phyloP scores from a whole-genome alignment of 1,139 yeast genomes.

The Saccharomyces hybrid region DNA sequence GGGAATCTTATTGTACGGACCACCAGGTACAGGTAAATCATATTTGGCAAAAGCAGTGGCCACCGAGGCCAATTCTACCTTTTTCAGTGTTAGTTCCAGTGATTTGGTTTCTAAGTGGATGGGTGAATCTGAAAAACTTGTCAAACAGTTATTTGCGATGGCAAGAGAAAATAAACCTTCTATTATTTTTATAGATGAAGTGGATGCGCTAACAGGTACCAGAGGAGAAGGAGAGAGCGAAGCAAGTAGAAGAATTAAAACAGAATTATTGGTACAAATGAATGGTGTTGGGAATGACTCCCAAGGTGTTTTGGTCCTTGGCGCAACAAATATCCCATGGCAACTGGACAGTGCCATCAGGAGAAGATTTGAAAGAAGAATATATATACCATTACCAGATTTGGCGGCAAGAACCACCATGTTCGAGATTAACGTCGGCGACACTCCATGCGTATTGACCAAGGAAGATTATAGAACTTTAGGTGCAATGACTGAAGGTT shows the following conservation, averaged over 20 bases:
- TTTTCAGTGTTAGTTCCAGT: slow-evolving; percentile 88
- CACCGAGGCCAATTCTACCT: slow-evolving; percentile 94
- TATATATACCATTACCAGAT: slow-evolving; percentile 91
- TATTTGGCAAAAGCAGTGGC: slow-evolving; percentile 97
- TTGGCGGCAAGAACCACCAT: slow-evolving; percentile 81
- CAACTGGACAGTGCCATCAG: slow-evolving; percentile 96
- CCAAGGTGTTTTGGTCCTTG: slow-evolving; percentile 84
- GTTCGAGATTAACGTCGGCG: slow-evolving; percentile 92
- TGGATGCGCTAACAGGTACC: slow-evolving; percentile 95
- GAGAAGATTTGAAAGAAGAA: slow-evolving; percentile 91
- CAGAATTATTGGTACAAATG: slow-evolving; percentile 95
- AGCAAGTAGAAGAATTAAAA: slow-evolving; percentile 91
- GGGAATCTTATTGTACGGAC: slow-evolving; percentile 90
- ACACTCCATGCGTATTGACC: slow-evolving; percentile 73
- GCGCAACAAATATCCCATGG: slow-evolving; percentile 99
- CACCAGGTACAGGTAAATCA: slow-evolving; percentile 99
- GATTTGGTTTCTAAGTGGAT: slow-evolving; percentile 97
- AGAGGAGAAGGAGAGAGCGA: slow-evolving; percentile 98
- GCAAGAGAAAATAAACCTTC: slow-evolving; percentile 95
- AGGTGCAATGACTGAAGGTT: slow-evolving; percentile 94
- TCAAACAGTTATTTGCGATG: slow-evolving; percentile 87
- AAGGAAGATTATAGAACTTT: slow-evolving; percentile 66
- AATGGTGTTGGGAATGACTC: slow-evolving; percentile 97
- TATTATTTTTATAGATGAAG: slow-evolving; percentile 94
- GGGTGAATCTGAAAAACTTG: slow-evolving; percentile 97